Evolutionary conservation across 169 alveolate species (phyloP), one percentile per base, ranked within the genome.

Genomic region (Plasmodium fragile): DNA sequence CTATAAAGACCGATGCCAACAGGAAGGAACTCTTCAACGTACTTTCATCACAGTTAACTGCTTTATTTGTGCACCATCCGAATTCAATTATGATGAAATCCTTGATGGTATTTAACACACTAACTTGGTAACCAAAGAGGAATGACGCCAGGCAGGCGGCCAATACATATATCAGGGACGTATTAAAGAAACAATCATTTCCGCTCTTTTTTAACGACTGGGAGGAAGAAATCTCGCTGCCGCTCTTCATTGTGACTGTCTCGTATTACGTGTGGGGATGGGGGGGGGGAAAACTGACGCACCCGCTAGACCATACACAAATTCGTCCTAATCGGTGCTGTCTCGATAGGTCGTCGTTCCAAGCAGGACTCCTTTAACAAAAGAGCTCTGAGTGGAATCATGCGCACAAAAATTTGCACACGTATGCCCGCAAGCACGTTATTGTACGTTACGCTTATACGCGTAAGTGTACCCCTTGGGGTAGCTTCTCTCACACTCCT

Each of bases 11-110:
- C 3, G 95, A 93, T 10, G 95, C 96, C 52, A 84, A 87, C 16
- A 95, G 85, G 75, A 94, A 43, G 5, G 94, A 81, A 43, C 96
- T 95, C 36, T 72, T 25, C 25, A 75, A 45, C 16, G 96, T 89
- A 41, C 43, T 87, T 0, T 78, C 69, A 43, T 93, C 81, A 65
- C 92, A 81, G 8, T 59, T 94, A 8, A 45, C 32, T 6, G 28
- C 16, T 4, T 69, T 77, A 18, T 16, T 72, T 28, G 83, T 79
- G 13, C 97, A 96, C 97, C 97, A 96, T 65, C 55, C 95, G 82
- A 96, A 92, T 71, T 96, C 97, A 11, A 95, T 95, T 7, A 93
- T 83, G 8, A 95, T 95, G 73, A 95, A 96, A 53, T 95, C 96
- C 45, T 93, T 96, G 41, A 96, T 95, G 1, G 94, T 93, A 55